Base-by-base conservation (phyloP, 2,329 filamentous ascomycete genomes). In the Ceratocystis cacaofunesta region DNA sequence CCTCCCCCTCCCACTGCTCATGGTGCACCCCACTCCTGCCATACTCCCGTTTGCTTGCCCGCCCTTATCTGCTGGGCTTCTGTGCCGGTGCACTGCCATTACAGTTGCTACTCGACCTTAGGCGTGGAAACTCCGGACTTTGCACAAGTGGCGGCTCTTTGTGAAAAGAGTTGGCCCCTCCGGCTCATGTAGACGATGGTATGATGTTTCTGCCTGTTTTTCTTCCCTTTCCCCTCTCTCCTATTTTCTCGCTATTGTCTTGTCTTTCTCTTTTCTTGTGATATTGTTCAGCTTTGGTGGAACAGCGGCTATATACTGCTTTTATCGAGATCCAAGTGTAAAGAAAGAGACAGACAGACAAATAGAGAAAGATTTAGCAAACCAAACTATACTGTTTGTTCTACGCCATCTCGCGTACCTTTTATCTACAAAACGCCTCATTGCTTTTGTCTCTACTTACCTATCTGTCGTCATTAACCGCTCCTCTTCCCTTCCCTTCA, bases 111-210 rank as follows among this genome's bases (percentile, higher is more conserved):
- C 25, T 65, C 43, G 50, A 43, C 46, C 19, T 55, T 52, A 58
- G 62, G 36, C 36, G 36, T 15, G 10, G 36, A 15, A 41, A 41
- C 12, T 15, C 36, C 36, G 12, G 12, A 41, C 36, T 41, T 41
- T 5, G 36, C 10, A 41, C 58, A 43, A 15, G 19, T 32, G 64
- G 60, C 65, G 62, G 64, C 67, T 66, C 67, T 52, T 41, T 41
- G 36, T 15, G 36, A 32, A 50, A 60, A 68, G 64, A 62, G 67
- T 64, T 67, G 65, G 66, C 66, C 66, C 36, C 65, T 68, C 62
- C 64, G 60, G 58, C 52, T 63, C 44, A 67, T 63, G 58, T 66
- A 58, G 60, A 66, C 50, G 46, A 63, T 67, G 69, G 68, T 68
- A 66, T 68, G 65, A 58, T 57, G 68, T 60, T 36, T 58, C 12